Percentiles rank a stretch among this genome's conserved stretches.
These are phyloP conservation scores for Salix suchowensis DNA, from an alignment of 345 rosid genomes.

Conservation along the genomic window DNA sequence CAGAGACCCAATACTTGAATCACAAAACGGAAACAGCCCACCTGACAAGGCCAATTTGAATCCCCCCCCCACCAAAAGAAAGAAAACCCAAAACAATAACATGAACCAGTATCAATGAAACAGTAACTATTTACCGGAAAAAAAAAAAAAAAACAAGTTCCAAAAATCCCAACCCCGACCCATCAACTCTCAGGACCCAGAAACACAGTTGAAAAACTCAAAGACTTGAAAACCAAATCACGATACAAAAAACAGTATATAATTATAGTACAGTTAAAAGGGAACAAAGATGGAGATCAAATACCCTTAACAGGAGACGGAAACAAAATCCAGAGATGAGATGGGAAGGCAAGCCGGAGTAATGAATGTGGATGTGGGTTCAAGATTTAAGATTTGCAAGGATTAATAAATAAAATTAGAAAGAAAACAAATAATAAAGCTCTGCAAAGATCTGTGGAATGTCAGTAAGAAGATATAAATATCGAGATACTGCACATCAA, in stretches of 20 bases:
- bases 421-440: not conserved
- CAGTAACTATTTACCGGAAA: constrained; percentile 19
- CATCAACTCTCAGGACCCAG: not conserved
- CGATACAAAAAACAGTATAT: not conserved
- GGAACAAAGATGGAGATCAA: constrained; percentile 29
- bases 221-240: not conserved
- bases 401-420: not conserved
- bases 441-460: constrained; percentile 31
- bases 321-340: constrained; percentile 16
- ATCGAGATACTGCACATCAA: not conserved
- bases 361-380: constrained; percentile 16
- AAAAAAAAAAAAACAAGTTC: not conserved
- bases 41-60: constrained; percentile 6
- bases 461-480: constrained; percentile 21
- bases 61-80: not conserved
- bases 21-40: constrained; percentile 17
- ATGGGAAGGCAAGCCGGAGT: constrained; percentile 9
- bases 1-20: constrained; percentile 16
- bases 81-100: not conserved
- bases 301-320: constrained; percentile 34
- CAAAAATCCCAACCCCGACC: not conserved
- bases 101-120: constrained; percentile 26
- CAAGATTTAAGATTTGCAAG: constrained; percentile 21
- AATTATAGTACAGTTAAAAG: not conserved
- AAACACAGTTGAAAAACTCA: not conserved